Conservation (phyloP, 2,329 filamentous ascomycete genomes). For the Fusarium illudens region DNA sequence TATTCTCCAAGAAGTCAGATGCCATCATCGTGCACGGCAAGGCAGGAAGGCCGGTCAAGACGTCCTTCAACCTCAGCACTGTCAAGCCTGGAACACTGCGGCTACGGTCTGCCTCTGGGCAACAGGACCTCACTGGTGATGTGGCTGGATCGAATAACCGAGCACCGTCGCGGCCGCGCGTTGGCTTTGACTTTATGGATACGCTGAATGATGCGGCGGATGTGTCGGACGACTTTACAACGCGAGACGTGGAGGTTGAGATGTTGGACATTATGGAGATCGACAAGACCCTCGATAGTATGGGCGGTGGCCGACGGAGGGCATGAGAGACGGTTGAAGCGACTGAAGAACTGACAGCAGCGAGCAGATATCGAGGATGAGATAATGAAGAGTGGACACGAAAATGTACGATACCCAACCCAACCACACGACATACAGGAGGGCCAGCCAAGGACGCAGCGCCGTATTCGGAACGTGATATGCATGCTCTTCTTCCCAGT, state of each 20-base stretch:
- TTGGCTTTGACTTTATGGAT: conserved; percentile 60
- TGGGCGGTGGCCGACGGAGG: conserved; percentile 59
- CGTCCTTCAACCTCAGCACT: conserved; percentile 62
- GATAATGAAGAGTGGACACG: conserved; percentile 30
- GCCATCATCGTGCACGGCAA: conserved; percentile 66
- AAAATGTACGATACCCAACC: conserved; percentile 52
- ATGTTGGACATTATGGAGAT: conserved; percentile 73
- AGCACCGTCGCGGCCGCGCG: conserved; percentile 43
- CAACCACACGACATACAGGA: conserved; percentile 24
- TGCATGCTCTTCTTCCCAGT: background rate
- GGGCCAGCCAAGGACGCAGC: conserved; percentile 1
- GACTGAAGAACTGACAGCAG: conserved; percentile 29
- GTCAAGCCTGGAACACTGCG: conserved; percentile 52
- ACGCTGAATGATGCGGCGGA: conserved; percentile 64
- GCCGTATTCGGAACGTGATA: conserved; percentile 6
- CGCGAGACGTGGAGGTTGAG: conserved; percentile 65
- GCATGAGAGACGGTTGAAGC: conserved; percentile 59
- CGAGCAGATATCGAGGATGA: conserved; percentile 36
- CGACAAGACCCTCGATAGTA: conserved; percentile 64
- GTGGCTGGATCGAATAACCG: conserved; percentile 31
- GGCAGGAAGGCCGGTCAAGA: conserved; percentile 47
- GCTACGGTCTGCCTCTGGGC: conserved; percentile 41
- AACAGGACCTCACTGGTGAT: conserved; percentile 34
- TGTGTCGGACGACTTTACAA: conserved; percentile 56
- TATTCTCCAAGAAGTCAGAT: conserved; percentile 53